A percentile compares a stretch with the other conserved stretches of the same genome.
These are phyloP conservation scores for Blastobotrys attinorum DNA, from an alignment of 805 yeast genomes.

Conservation along the genomic window DNA sequence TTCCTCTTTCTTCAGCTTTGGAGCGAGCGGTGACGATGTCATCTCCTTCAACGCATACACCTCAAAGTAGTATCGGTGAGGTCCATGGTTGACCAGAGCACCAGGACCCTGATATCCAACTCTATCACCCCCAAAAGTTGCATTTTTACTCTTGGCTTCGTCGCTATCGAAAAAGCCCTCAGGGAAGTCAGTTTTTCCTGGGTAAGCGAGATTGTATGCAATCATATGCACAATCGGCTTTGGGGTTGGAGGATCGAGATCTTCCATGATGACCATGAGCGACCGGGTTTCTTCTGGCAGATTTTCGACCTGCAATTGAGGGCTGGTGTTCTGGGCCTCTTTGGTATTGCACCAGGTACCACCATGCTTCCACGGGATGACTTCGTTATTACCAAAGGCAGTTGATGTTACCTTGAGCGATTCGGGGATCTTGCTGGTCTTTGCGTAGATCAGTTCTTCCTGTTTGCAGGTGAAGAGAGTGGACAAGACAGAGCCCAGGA, in stretches of 20 bases:
- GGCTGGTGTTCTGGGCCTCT: slow-evolving; percentile 13
- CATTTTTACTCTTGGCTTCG: slow-evolving; percentile 5
- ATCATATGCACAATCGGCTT: slow-evolving; percentile 13
- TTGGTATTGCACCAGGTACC: slow-evolving; percentile 8
- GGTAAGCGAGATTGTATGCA: slow-evolving; percentile 7
- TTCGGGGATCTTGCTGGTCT: slow-evolving; percentile 6
- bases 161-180: neutral
- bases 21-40: neutral
- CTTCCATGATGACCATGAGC: slow-evolving; percentile 12
- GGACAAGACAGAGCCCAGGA: slow-evolving; percentile 1
- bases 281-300: slow-evolving; percentile 11
- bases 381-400: slow-evolving; percentile 10
- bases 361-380: slow-evolving; percentile 12
- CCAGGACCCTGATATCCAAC: slow-evolving; percentile 15
- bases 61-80: slow-evolving; percentile 16
- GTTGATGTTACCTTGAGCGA: slow-evolving; percentile 11
- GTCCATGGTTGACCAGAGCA: slow-evolving; percentile 15
- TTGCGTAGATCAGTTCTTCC: neutral
- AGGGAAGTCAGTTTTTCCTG: slow-evolving; percentile 1
- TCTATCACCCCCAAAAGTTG: slow-evolving; percentile 6
- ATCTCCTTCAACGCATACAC: slow-evolving; percentile 10
- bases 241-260: slow-evolving; percentile 15
- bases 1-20: neutral
- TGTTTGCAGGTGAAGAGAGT: neutral
- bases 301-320: slow-evolving; percentile 9